phyloP scores from a whole-genome alignment of 1,139 yeast genomes.

The Yarrowia galli region DNA sequence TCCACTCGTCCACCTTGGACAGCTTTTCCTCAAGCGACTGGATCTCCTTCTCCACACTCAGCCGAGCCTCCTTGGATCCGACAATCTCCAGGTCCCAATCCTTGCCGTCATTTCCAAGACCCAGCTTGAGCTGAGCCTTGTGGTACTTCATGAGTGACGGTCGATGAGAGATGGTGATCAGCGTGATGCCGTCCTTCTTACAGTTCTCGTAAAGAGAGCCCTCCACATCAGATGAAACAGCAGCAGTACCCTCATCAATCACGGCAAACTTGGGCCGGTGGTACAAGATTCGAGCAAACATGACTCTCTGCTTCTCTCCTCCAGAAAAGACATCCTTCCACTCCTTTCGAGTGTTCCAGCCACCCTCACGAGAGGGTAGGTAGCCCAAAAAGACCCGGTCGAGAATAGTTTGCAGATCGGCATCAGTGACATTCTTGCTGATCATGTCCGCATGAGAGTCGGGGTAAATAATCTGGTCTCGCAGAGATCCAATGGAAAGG shows the following conservation, averaged over 20 bases:
- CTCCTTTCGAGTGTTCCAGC: constrained; percentile 67
- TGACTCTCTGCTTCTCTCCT: constrained; percentile 92
- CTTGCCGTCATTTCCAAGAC: constrained; percentile 62
- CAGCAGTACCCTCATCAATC: constrained; percentile 92
- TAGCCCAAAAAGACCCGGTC: constrained; percentile 82
- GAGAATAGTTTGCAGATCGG: constrained; percentile 69
- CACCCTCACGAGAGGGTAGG: constrained; percentile 68
- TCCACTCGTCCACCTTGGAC: constrained; percentile 48
- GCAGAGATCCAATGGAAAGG: constrained; percentile 75
- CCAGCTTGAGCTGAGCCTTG: constrained; percentile 67
- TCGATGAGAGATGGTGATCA: constrained; percentile 85
- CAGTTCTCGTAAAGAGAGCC: constrained; percentile 83
- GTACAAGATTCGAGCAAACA: constrained; percentile 86
- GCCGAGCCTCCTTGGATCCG: constrained; percentile 47
- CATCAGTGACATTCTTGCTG: constrained; percentile 73
- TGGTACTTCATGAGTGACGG: constrained; percentile 88
- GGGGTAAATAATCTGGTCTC: constrained; percentile 91
- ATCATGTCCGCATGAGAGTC: constrained; percentile 79
- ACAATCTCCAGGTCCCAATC: constrained; percentile 55
- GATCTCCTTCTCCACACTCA: constrained; percentile 52
- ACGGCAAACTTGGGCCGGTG: constrained; percentile 83
- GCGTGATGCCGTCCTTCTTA: constrained; percentile 72
- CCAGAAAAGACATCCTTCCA: constrained; percentile 96
- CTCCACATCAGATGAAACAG: constrained; percentile 91
- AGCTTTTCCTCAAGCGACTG: constrained; percentile 47